Percentiles rank a stretch among this genome's conserved stretches.
Evolutionary conservation across 2,329 filamentous ascomycete species (phyloP).

Genomic region (Dothideomycetes sp.): DNA sequence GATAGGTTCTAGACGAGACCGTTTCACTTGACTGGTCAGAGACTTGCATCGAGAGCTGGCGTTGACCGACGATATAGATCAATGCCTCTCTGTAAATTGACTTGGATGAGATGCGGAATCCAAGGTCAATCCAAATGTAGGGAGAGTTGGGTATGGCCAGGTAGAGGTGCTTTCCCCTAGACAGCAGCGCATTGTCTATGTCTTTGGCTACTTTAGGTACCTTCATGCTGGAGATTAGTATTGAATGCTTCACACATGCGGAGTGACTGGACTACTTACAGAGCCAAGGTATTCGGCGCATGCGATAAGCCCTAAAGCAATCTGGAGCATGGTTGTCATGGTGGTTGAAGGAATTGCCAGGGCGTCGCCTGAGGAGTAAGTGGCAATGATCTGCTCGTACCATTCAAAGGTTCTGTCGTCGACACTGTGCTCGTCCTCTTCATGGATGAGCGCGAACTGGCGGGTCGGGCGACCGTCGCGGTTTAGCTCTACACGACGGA

Average conservation of each 20-base stretch:
- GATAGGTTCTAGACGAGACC: too few species aligned
- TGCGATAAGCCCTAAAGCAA: too few species aligned
- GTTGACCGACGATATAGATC: conserved; percentile 32
- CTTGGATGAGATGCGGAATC: conserved; percentile 33
- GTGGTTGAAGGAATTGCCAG: conserved; percentile 31
- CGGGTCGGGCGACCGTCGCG: conserved; percentile 10
- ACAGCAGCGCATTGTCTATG: conserved; percentile 37
- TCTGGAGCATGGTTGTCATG: conserved; percentile 23
- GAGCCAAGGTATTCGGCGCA: conserved; percentile 36
- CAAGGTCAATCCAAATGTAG: conserved; percentile 34
- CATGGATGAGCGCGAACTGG: background rate
- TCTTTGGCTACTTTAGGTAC: conserved; percentile 28
- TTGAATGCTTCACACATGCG: conserved; percentile 3
- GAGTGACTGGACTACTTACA: conserved; percentile 13
- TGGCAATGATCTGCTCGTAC: too few species aligned
- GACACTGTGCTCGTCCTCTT: conserved; percentile 1
- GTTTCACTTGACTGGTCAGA: background rate
- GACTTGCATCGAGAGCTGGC: background rate
- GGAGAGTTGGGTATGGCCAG: conserved; percentile 32
- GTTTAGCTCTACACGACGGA: conserved; percentile 12
- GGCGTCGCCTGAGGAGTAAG: too few species aligned
- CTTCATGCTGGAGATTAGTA: too few species aligned
- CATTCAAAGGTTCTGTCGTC: too few species aligned
- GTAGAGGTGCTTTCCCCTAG: conserved; percentile 35
- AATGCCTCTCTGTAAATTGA: conserved; percentile 34